A percentile compares a stretch with the other conserved stretches of the same genome.
Conservation (phyloP, 2,329 filamentous ascomycete genomes). For the Trichoderma gracile region DNA sequence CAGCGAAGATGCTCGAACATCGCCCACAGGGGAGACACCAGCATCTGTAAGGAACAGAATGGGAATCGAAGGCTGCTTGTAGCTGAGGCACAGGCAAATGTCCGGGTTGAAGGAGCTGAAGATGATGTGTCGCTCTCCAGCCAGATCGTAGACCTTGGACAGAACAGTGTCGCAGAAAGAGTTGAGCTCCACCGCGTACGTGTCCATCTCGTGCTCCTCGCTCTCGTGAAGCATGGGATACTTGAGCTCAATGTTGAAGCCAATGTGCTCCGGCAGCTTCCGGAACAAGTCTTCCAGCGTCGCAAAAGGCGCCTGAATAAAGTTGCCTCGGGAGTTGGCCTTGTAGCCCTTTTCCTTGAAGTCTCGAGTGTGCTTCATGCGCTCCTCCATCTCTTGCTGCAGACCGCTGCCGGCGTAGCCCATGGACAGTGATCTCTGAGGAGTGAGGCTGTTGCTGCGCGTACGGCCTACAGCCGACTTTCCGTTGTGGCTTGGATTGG, state of each 20-base stretch:
- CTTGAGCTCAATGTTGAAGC: conserved; percentile 99
- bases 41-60: conserved; percentile 93
- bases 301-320: conserved; percentile 94
- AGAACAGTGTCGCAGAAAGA: conserved; percentile 94
- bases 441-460: conserved; percentile 44
- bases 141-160: conserved; percentile 83
- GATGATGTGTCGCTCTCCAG: conserved; percentile 82
- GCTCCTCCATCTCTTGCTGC: conserved; percentile 60
- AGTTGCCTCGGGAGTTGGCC: conserved; percentile 88
- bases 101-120: conserved; percentile 98
- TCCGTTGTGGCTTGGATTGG: conserved; percentile 21
- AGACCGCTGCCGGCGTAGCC: conserved; percentile 48
- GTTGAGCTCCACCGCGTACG: conserved; percentile 93
- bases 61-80: conserved; percentile 96
- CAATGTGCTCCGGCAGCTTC: conserved; percentile 76
- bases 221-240: conserved; percentile 97
- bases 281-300: conserved; percentile 92
- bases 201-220: conserved; percentile 95
- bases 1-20: conserved; percentile 85
- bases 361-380: conserved; percentile 95
- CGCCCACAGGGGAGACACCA: conserved; percentile 76
- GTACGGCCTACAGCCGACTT: conserved; percentile 28
- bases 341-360: conserved; percentile 96
- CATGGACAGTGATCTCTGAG: conserved; percentile 57
- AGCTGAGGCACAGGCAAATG: conserved; percentile 88